Evolutionary conservation across 2,329 filamentous ascomycete species (phyloP).

Genomic region (Penicillium sp.): DNA sequence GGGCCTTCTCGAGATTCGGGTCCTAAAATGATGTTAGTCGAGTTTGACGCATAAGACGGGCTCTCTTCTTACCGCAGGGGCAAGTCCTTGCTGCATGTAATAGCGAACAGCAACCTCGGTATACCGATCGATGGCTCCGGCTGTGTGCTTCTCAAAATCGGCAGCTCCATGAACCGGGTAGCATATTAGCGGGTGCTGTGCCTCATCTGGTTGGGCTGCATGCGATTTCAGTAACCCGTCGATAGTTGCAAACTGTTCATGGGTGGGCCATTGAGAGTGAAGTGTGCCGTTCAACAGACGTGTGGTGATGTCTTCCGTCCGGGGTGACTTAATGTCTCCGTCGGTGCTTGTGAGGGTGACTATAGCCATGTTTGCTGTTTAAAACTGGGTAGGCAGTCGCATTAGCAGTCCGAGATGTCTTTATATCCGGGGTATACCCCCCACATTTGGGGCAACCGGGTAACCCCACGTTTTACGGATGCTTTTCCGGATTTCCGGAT

Average conservation of each 20-base stretch:
- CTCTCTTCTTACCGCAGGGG: slow-evolving; percentile 14
- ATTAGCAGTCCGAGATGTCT: neutral
- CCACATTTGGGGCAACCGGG: slow-evolving; percentile 3
- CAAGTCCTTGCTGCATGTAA: slow-evolving; percentile 19
- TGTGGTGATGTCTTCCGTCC: slow-evolving; percentile 18
- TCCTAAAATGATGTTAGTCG: slow-evolving; percentile 10
- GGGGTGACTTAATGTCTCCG: slow-evolving; percentile 7
- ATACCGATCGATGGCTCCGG: slow-evolving; percentile 21
- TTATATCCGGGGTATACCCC: slow-evolving; percentile 8
- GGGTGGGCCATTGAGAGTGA: slow-evolving; percentile 19
- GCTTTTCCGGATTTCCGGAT: slow-evolving; percentile 16
- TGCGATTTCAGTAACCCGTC: slow-evolving; percentile 22
- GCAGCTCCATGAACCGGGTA: slow-evolving; percentile 18
- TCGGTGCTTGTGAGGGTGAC: slow-evolving; percentile 10
- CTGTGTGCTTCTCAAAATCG: slow-evolving; percentile 25
- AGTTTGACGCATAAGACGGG: rapidly evolving
- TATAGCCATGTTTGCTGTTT: slow-evolving; percentile 7
- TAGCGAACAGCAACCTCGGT: slow-evolving; percentile 21
- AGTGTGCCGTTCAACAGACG: slow-evolving; percentile 24
- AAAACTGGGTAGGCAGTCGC: neutral
- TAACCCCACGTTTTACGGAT: slow-evolving; percentile 7
- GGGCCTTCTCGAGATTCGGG: slow-evolving; percentile 31
- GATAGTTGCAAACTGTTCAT: slow-evolving; percentile 21
- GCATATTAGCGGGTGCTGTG: slow-evolving; percentile 17
- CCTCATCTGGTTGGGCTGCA: slow-evolving; percentile 17